Evolutionary conservation across 2,329 filamentous ascomycete genomes (phyloP).

Genomic region (Myriangium duriaei): DNA sequence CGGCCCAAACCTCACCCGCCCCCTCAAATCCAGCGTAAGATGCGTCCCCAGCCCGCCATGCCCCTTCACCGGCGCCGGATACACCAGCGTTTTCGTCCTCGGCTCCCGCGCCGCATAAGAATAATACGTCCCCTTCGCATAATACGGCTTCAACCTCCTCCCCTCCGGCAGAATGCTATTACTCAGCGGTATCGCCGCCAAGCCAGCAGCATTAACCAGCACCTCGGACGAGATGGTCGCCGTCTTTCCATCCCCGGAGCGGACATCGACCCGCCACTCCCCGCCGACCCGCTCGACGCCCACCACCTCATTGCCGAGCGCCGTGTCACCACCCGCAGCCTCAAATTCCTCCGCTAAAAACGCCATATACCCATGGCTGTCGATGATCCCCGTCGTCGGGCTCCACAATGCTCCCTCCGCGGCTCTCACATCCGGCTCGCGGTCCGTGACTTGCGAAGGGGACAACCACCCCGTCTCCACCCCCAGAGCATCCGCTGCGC

Average conservation of each 20-base stretch:
- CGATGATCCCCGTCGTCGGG: conserved; percentile 77
- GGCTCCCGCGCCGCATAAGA: conserved; percentile 59
- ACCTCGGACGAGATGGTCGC: conserved; percentile 56
- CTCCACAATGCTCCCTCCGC: conserved; percentile 66
- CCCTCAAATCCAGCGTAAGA: conserved; percentile 76
- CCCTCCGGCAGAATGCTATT: conserved; percentile 62
- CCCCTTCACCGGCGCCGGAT: conserved; percentile 74
- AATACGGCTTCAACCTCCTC: conserved; percentile 52
- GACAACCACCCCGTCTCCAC: conserved; percentile 64
- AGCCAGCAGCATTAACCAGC: conserved; percentile 74
- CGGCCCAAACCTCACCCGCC: conserved; percentile 79
- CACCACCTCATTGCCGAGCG: conserved; percentile 55
- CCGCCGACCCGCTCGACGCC: conserved; percentile 39
- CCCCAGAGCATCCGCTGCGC: conserved; percentile 39
- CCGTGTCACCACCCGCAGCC: conserved; percentile 60
- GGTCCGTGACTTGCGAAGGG: conserved; percentile 44
- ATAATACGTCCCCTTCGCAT: conserved; percentile 94
- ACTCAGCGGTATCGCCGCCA: conserved; percentile 61
- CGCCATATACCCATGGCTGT: conserved; percentile 75
- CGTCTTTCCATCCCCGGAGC: conserved; percentile 32
- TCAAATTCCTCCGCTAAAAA: conserved; percentile 66
- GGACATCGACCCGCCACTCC: conserved; percentile 57
- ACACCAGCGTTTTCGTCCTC: conserved; percentile 61
- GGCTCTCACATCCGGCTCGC: conserved; percentile 67
- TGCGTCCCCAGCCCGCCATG: conserved; percentile 82